Evolutionary conservation across 495 filamentous ascomycete genomes (phyloP).

Genomic region (Alectoria sarmentosa): DNA sequence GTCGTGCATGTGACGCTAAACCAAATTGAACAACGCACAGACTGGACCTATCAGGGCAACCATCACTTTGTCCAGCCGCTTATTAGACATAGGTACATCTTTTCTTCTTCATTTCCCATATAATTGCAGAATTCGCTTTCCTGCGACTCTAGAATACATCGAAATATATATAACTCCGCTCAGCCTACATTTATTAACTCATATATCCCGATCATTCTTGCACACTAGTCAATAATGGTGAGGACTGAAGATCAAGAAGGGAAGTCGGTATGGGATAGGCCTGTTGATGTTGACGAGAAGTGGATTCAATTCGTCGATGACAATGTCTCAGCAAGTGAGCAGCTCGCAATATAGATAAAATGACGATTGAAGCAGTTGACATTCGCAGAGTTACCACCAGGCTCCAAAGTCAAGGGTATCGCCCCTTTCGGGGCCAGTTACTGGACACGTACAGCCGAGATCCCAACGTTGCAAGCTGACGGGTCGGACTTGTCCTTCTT

Average conservation of each 20-base stretch:
- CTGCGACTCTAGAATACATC: neutral
- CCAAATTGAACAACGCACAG: neutral
- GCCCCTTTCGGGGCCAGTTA: constrained; percentile 32
- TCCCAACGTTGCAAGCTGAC: constrained; percentile 30
- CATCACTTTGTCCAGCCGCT: neutral
- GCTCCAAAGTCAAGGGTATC: constrained; percentile 30
- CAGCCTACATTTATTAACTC: too few species aligned
- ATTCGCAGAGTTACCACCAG: constrained; percentile 22
- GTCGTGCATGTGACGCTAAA: neutral
- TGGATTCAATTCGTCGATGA: neutral
- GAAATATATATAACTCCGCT: too few species aligned
- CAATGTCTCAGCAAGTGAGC: neutral
- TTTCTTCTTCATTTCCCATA: neutral
- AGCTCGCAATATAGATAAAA: too few species aligned
- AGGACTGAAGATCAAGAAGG: neutral
- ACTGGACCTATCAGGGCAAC: neutral
- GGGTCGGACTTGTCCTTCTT: constrained; percentile 27
- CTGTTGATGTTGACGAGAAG: neutral
- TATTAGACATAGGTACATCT: neutral
- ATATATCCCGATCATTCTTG: too few species aligned
- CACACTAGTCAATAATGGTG: too few species aligned
- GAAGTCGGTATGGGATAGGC: neutral
- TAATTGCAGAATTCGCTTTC: neutral
- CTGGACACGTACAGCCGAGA: constrained; percentile 33
- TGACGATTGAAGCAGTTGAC: neutral